phyloP scores from a whole-genome alignment of 495 filamentous ascomycete genomes.

The Hyphodiscus hymeniophilus region DNA sequence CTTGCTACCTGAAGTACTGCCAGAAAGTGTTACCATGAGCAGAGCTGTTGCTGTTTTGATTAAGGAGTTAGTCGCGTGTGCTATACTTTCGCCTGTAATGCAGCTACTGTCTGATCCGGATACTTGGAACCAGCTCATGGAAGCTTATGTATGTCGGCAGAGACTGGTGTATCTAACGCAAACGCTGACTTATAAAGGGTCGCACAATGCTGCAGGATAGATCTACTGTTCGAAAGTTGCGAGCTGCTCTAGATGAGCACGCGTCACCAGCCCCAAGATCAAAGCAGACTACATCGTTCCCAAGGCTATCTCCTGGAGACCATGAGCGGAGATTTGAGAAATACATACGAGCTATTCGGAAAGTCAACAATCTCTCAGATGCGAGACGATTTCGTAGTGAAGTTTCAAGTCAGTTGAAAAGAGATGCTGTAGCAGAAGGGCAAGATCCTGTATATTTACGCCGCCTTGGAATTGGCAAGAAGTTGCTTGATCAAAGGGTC shows the following conservation, averaged over 20 bases:
- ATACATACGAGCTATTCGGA: constrained; percentile 83
- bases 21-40: constrained; percentile 64
- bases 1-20: constrained; percentile 70
- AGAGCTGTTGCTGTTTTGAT: constrained; percentile 70
- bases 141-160: constrained; percentile 52
- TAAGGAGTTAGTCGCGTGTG: constrained; percentile 76
- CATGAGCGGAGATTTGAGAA: constrained; percentile 90
- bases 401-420: constrained; percentile 84
- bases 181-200: constrained; percentile 38
- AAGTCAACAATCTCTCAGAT: constrained; percentile 88
- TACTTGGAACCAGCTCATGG: constrained; percentile 93
- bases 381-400: constrained; percentile 86
- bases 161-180: not conserved
- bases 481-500: constrained; percentile 83
- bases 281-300: constrained; percentile 53
- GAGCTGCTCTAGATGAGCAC: constrained; percentile 91
- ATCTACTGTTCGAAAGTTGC: constrained; percentile 87
- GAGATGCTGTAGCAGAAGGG: constrained; percentile 66
- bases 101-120: constrained; percentile 78
- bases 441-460: constrained; percentile 81
- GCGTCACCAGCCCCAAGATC: constrained; percentile 72
- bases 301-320: constrained; percentile 49
- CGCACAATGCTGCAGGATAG: constrained; percentile 86
- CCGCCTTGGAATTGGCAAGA: constrained; percentile 84
- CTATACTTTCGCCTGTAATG: constrained; percentile 63